phyloP scores from a whole-genome alignment of 2,329 filamentous ascomycete species.

The Sporothrix schenckii region DNA sequence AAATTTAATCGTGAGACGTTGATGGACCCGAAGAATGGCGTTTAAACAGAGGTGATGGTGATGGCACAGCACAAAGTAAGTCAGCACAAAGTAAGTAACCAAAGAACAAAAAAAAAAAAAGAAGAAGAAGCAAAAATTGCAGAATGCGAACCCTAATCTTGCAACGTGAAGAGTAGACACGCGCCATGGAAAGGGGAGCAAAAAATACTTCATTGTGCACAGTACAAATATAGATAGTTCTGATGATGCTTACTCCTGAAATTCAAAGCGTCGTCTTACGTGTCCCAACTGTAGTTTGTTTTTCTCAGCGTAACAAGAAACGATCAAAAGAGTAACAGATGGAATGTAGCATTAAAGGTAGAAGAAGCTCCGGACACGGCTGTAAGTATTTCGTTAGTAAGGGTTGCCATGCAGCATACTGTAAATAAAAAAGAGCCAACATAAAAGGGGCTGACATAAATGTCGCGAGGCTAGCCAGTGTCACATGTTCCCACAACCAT shows the following conservation, averaged over 20 bases:
- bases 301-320: too few relatives aligned
- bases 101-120: not conserved
- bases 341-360: not conserved
- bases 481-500: not conserved
- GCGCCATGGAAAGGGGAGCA: not conserved
- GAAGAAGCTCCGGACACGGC: slow-evolving; percentile 22
- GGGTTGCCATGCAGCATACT: not conserved
- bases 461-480: not conserved
- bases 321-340: too few relatives aligned
- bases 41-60: not conserved
- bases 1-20: not conserved
- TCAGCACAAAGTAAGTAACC: not conserved
- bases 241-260: not conserved
- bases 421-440: not conserved
- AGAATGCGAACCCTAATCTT: not conserved
- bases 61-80: not conserved
- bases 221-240: not conserved
- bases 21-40: not conserved
- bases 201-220: not conserved
- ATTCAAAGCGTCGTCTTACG: not conserved
- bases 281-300: not conserved
- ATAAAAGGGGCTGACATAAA: not conserved
- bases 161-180: not conserved
- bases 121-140: not conserved
- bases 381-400: slow-evolving; percentile 2